Evolutionary conservation across 345 rosid species (phyloP), one percentile per base, ranked within the genome.

Genomic region (Xanthoceras sorbifolium): DNA sequence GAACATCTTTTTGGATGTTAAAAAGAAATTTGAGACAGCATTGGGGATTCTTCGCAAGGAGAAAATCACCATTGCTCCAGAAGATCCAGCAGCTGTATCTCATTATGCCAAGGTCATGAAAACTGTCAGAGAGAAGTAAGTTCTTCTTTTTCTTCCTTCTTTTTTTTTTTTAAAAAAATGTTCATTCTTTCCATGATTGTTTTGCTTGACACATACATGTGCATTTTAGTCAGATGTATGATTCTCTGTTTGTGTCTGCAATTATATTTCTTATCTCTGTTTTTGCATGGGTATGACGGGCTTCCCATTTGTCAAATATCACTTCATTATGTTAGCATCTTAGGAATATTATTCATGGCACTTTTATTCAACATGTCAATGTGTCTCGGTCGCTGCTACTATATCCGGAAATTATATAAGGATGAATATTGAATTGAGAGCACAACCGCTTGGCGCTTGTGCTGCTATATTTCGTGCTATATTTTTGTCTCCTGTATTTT

Each of bases 91-190:
- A 76, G 97, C 97, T 3, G 98, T 97, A 10, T 64, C 89, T 73
- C 97, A 91, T 4, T 97, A 92, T 79, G 93, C 97, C 2, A 92
- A 85, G 76, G 93, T 94, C 50, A 92, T 97, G 98, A 90, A 90
- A 90, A 92, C 90, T 31, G 78, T 89, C 75, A 88, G 98, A 83
- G 90, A 94, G 81, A 94, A 97, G 99, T 97, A 86, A 87, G 84
- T 67, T n/a, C n/a, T n/a, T n/a, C n/a, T 55, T 48, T 72, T 79
- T 74, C 14, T n/a, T 69, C n/a, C n/a, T 40, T 26, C 40, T 60
- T 60, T 73, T 44, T n/a, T n/a, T n/a, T n/a, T n/a, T n/a, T n/a
- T n/a, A n/a, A n/a, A n/a, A n/a, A n/a, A n/a, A 31, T 14, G 1
- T 66, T 69, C 57, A 48, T 44, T 50, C n/a, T 54, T 36, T 20